These are phyloP conservation scores for Cymodocea nodosa DNA, from an alignment of 116 monocot species.

Conservation along the genomic window DNA sequence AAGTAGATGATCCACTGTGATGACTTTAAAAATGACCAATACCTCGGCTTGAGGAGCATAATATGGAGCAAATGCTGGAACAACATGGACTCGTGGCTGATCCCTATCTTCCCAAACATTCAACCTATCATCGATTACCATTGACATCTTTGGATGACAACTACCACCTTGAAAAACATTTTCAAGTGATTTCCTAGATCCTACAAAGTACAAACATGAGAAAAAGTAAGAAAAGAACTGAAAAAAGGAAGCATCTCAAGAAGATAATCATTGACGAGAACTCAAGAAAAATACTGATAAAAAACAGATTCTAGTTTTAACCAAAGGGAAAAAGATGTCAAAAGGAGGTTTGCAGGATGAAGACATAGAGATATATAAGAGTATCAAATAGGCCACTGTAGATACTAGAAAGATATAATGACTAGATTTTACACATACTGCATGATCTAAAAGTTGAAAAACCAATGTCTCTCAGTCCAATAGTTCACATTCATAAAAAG, in stretches of 20 bases:
- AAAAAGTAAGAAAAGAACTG: not conserved
- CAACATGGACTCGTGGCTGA: constrained; percentile 90
- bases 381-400: too few relatives aligned
- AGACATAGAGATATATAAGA: too few relatives aligned
- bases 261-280: not conserved
- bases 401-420: too few relatives aligned
- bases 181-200: constrained; percentile 66
- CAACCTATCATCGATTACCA: constrained; percentile 92
- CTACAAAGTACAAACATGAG: constrained; percentile 27
- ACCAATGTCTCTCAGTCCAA: too few relatives aligned
- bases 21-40: not conserved
- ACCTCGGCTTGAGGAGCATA: constrained; percentile 98
- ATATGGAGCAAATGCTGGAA: constrained; percentile 84
- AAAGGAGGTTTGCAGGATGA: too few relatives aligned
- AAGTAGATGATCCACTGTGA: too few relatives aligned
- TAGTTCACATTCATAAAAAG: too few relatives aligned
- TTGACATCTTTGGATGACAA: constrained; percentile 91
- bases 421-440: too few relatives aligned
- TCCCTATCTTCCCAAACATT: constrained; percentile 91
- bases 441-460: too few relatives aligned
- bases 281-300: not conserved
- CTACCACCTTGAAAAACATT: constrained; percentile 73
- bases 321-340: too few relatives aligned
- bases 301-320: not conserved
- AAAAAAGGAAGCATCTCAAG: not conserved